Evolutionary conservation across 2,329 filamentous ascomycete genomes (phyloP).

Genomic region (Lachnellula suecica): DNA sequence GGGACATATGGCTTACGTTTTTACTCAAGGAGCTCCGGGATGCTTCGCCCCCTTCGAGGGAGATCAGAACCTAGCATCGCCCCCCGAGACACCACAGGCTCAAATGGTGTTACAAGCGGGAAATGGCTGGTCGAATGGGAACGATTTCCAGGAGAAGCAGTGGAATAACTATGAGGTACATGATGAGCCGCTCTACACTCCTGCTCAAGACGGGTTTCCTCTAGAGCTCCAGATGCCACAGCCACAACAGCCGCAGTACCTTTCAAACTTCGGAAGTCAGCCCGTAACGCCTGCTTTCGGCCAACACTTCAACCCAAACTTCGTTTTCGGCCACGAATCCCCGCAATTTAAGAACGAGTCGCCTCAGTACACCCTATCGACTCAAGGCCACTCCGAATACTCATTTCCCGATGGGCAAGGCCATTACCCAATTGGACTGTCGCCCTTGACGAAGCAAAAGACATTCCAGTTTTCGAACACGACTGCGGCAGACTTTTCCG

Average conservation of each 20-base stretch:
- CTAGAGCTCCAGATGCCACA: conserved; percentile 29
- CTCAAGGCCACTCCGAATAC: conserved; percentile 26
- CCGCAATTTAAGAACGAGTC: conserved; percentile 26
- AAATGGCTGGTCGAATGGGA: conserved; percentile 14
- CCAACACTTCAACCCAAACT: conserved; percentile 24
- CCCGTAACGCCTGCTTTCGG: conserved; percentile 33
- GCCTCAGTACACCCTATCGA: conserved; percentile 24
- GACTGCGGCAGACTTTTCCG: conserved; percentile 32
- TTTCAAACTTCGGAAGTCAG: conserved; percentile 27
- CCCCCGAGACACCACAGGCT: conserved; percentile 30
- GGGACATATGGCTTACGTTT: conserved; percentile 23
- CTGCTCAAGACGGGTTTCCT: conserved; percentile 26
- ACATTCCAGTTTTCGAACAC: conserved; percentile 34
- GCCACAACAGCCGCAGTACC: conserved; percentile 24
- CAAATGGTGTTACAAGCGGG: conserved; percentile 14
- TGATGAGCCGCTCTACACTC: conserved; percentile 30
- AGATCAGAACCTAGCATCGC: conserved; percentile 28
- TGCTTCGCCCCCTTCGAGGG: conserved; percentile 24
- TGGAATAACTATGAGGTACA: conserved; percentile 26
- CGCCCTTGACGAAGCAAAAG: conserved; percentile 28
- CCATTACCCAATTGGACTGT: conserved; percentile 16
- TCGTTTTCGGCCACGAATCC: conserved; percentile 23
- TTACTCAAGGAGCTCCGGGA: conserved; percentile 19
- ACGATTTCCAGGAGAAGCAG: conserved; percentile 22
- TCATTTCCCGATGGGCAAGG: conserved; percentile 22